Evolutionary conservation across 164 flowering plant species (phyloP).

Genomic region (Aristolochia californica): DNA sequence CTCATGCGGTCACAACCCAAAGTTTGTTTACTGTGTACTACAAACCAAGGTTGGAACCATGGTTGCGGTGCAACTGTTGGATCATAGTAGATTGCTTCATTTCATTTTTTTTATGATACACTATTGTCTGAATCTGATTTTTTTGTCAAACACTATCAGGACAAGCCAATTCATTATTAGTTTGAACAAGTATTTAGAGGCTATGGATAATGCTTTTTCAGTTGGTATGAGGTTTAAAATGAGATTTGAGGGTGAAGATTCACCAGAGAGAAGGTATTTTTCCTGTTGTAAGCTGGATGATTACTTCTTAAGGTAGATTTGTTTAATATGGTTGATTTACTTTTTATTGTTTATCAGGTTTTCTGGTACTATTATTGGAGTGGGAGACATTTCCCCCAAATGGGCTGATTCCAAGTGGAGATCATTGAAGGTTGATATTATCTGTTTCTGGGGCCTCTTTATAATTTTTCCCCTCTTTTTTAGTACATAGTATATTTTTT

Average conservation of each 20-base stretch:
- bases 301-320: neutral
- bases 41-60: conserved; percentile 95
- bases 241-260: conserved; percentile 80
- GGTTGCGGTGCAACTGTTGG: no score
- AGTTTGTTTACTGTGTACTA: conserved; percentile 71
- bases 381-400: conserved; percentile 47
- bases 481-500: no score
- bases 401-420: conserved; percentile 78
- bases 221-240: conserved; percentile 75
- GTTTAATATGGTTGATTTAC: neutral
- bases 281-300: neutral
- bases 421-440: conserved; percentile 45
- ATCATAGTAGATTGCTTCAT: neutral
- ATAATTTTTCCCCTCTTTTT: no score
- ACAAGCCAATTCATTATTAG: conserved; percentile 70
- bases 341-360: conserved; percentile 28
- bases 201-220: conserved; percentile 34
- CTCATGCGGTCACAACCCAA: conserved; percentile 65
- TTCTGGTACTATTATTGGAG: conserved; percentile 62
- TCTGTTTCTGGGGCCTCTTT: no score
- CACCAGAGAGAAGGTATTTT: conserved; percentile 69
- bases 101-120: no score
- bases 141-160: conserved; percentile 23
- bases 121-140: neutral
- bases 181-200: conserved; percentile 64